Conservation (phyloP, 1,284 basidiomycete species). For the Vanrija sp. region DNA sequence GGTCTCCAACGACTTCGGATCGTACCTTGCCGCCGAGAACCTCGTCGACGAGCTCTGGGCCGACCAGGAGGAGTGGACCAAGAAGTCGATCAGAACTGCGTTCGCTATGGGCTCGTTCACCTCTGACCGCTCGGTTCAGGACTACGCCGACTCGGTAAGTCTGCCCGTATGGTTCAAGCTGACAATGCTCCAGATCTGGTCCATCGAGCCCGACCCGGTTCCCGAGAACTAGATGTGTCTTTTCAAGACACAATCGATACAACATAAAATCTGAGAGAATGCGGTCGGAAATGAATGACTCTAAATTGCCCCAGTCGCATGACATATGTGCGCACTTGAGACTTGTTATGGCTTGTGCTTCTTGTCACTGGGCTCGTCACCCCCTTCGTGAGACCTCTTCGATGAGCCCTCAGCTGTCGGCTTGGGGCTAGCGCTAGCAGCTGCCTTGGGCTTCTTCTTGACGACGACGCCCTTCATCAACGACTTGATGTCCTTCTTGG, state of each 20-base stretch:
- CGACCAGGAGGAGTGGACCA: constrained; percentile 77
- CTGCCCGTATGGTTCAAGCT: not conserved
- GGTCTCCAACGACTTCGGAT: constrained; percentile 84
- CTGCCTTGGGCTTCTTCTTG: constrained; percentile 39
- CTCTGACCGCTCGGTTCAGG: constrained; percentile 81
- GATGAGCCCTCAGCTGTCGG: not conserved
- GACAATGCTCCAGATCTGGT: constrained; percentile 33
- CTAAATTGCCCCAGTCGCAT: not conserved
- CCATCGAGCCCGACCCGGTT: constrained; percentile 37
- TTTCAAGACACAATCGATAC: not conserved
- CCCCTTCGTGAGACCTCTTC: constrained; percentile 4
- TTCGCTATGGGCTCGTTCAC: constrained; percentile 91
- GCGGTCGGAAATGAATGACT: not conserved
- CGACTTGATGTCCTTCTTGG: constrained; percentile 44
- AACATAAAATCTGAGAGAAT: not conserved
- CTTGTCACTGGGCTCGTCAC: constrained; percentile 12
- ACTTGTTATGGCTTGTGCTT: constrained; percentile 16
- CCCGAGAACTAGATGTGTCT: constrained; percentile 18
- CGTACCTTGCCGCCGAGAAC: constrained; percentile 72
- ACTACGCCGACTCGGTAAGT: constrained; percentile 62
- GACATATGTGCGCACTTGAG: too few relatives aligned
- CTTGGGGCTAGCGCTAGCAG: not conserved
- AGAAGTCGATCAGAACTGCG: constrained; percentile 79
- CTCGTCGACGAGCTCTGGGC: constrained; percentile 83
- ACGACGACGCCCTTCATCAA: constrained; percentile 49